Conservation (phyloP, 306 rosid genomes). For the Argentina anserina region DNA sequence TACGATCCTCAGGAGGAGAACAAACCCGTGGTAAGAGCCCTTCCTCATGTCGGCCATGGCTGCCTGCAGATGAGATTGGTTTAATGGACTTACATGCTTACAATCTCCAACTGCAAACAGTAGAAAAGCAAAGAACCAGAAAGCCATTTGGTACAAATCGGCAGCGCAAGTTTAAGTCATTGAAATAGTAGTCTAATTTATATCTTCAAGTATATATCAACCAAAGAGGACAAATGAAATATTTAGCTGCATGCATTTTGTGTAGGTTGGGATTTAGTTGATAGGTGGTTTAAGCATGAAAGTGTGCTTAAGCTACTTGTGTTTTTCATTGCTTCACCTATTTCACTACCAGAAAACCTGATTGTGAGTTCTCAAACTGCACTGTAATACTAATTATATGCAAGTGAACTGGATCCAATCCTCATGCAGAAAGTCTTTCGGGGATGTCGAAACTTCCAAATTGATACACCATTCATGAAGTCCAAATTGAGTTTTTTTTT, state of each 20-base stretch:
- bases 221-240: background rate
- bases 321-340: too few species aligned
- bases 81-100: conserved; percentile 25
- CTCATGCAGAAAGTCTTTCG: too few species aligned
- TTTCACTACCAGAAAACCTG: too few species aligned
- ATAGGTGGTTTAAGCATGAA: conserved; percentile 32
- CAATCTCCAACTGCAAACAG: conserved; percentile 32
- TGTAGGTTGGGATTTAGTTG: conserved; percentile 24
- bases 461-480: too few species aligned
- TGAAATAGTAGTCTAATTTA: background rate
- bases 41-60: conserved; percentile 56
- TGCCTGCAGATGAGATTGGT: conserved; percentile 45
- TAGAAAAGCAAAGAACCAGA: conserved; percentile 40
- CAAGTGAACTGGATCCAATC: too few species aligned
- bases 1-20: conserved; percentile 50
- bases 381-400: too few species aligned
- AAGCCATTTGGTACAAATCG: conserved; percentile 31
- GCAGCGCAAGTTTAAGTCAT: background rate
- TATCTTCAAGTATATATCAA: conserved; percentile 2
- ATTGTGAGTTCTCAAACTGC: too few species aligned
- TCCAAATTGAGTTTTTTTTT: too few species aligned
- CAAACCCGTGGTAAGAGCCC: conserved; percentile 52
- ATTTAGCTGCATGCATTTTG: conserved; percentile 9
- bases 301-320: too few species aligned
- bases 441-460: too few species aligned